Percentiles rank a stretch among this genome's conserved stretches.
These are phyloP conservation scores for Smittium mucronatum DNA, from an alignment of 371 early-diverging fungal genomes.

Conservation along the genomic window DNA sequence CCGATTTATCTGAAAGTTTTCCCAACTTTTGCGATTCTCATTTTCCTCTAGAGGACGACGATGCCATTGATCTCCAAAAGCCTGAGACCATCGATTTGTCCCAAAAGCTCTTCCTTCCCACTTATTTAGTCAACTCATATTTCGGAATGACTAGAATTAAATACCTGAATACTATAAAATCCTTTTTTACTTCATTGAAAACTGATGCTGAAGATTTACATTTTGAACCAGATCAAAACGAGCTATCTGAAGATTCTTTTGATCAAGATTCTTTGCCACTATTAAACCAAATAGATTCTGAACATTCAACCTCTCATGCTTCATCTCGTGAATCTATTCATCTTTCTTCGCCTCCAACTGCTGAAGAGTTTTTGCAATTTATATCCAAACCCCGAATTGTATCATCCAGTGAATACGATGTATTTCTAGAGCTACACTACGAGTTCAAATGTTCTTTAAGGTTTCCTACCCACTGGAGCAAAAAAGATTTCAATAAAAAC, in stretches of 20 bases:
- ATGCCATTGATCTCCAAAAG: too few species aligned
- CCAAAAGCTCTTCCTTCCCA: neutral
- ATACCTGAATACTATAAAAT: neutral
- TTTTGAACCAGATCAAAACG: neutral
- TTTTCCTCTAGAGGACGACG: too few species aligned
- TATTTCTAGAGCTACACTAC: too few species aligned
- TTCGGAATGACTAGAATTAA: neutral
- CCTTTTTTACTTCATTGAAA: neutral
- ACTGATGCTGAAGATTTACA: too few species aligned
- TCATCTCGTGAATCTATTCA: neutral
- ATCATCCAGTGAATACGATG: too few species aligned
- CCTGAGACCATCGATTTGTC: neutral
- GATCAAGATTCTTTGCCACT: neutral
- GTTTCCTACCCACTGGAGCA: constrained; percentile 14
- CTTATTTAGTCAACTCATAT: neutral
- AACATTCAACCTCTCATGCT: neutral
- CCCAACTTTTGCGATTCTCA: too few species aligned
- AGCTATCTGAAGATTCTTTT: neutral
- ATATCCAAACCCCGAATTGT: neutral
- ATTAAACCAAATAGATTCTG: neutral
- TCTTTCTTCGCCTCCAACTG: neutral
- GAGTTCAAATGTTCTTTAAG: neutral
- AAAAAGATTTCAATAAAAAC: constrained; percentile 19
- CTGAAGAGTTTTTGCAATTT: neutral
- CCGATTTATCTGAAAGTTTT: too few species aligned